Conservation (phyloP, 106 monocot genomes). For the Dactylorhiza incarnata region DNA sequence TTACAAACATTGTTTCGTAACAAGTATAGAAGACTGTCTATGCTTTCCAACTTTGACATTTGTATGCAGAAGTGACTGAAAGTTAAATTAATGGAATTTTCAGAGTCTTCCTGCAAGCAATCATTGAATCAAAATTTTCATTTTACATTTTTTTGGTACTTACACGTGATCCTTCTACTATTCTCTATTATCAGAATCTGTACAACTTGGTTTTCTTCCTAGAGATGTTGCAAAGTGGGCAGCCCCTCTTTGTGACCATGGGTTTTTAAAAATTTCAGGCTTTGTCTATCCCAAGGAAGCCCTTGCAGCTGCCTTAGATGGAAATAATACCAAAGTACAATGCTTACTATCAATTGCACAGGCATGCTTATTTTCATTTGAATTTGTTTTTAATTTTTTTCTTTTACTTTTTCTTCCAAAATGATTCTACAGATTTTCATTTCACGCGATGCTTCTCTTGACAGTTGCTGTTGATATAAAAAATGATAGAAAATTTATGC, state of each 20-base stretch:
- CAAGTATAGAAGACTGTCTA: not conserved
- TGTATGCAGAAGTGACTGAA: not conserved
- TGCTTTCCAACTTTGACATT: not conserved
- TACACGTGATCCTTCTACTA: not conserved
- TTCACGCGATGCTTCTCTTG: not conserved
- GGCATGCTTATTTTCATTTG: conserved; percentile 34
- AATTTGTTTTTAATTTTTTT: not conserved
- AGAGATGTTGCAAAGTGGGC: conserved; percentile 84
- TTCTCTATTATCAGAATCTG: conserved; percentile 2
- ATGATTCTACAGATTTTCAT: not conserved
- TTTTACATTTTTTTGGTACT: not conserved
- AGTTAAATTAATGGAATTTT: not conserved
- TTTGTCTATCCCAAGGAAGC: conserved; percentile 68
- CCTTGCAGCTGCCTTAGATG: conserved; percentile 51
- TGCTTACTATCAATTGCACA: conserved; percentile 48
- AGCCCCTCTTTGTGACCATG: conserved; percentile 57
- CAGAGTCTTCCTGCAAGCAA: not conserved
- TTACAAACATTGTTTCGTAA: too few relatives aligned
- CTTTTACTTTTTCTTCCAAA: not conserved
- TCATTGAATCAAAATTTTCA: not conserved
- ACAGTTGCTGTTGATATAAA: not conserved
- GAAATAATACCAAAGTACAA: conserved; percentile 39
- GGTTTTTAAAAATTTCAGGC: conserved; percentile 62
- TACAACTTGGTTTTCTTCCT: conserved; percentile 81
- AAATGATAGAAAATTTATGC: conserved; percentile 6